Conservation (phyloP, 139 green algal species). For the Tetradesmus obliquus region DNA sequence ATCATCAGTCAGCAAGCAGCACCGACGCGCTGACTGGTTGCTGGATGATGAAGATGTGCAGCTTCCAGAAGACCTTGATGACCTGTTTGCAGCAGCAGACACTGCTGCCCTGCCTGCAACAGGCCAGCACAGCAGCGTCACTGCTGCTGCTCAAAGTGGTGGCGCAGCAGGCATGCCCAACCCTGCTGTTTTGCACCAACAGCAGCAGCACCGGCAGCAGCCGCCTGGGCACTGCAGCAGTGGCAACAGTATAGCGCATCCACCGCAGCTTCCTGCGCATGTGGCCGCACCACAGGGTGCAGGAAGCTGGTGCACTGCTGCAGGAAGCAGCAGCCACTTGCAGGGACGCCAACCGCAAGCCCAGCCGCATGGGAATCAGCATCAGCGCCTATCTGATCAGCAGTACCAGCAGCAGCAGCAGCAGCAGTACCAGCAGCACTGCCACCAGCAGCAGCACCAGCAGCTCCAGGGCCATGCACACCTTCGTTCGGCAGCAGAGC, state of each 20-base stretch:
- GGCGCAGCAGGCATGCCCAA: background rate
- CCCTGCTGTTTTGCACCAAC: background rate
- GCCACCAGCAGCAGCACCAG: background rate
- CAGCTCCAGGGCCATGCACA: background rate
- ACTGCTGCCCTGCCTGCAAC: background rate
- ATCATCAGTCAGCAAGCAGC: background rate
- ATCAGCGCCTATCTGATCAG: background rate
- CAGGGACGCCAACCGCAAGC: background rate
- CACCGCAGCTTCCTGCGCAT: background rate
- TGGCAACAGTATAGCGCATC: background rate
- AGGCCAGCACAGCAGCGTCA: background rate
- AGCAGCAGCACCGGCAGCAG: constrained; percentile 2
- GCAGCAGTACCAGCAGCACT: background rate
- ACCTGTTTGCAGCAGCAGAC: background rate
- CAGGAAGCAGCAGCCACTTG: background rate
- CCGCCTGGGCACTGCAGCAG: background rate
- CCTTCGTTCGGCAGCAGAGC: background rate
- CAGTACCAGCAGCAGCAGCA: background rate
- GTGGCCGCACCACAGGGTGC: background rate
- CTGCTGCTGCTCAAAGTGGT: background rate
- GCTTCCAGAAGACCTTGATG: background rate
- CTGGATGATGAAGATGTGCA: constrained; percentile 1
- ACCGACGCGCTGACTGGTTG: background rate
- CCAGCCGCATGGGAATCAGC: background rate
- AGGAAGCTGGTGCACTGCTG: background rate